A percentile compares a stretch with the other conserved stretches of the same genome.
Conservation (phyloP, 441 rosid genomes). For the Cnidoscolus chayamansa region DNA sequence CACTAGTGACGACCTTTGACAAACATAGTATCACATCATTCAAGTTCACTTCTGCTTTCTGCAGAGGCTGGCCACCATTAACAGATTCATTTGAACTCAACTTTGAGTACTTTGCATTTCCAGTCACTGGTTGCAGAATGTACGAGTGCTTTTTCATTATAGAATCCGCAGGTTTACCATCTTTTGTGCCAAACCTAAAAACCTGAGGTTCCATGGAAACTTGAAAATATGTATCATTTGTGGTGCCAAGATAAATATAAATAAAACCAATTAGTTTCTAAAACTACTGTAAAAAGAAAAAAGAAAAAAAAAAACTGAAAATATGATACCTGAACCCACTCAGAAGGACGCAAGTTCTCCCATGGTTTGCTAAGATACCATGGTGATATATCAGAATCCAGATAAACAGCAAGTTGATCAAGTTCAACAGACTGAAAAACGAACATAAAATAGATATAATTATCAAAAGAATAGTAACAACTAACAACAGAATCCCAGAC, state of each 20-base stretch:
- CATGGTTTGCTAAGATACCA: conserved; percentile 87
- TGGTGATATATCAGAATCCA: conserved; percentile 88
- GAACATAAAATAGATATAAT: conserved; percentile 9
- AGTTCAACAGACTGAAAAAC: conserved; percentile 80
- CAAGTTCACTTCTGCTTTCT: conserved; percentile 82
- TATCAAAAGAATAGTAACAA: conserved; percentile 15
- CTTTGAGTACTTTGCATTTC: conserved; percentile 82
- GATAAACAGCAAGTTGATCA: conserved; percentile 88
- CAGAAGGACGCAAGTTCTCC: conserved; percentile 83
- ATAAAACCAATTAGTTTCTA: not conserved
- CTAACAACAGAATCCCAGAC: not conserved
- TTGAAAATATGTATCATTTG: conserved; percentile 7
- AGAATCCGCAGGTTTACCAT: conserved; percentile 73
- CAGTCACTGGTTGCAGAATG: conserved; percentile 91
- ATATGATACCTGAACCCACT: conserved; percentile 86
- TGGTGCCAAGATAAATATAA: conserved; percentile 12
- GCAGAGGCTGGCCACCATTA: conserved; percentile 54
- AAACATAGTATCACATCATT: conserved; percentile 95
- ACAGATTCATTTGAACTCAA: conserved; percentile 45
- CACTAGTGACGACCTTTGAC: conserved; percentile 63
- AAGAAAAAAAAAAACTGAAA: conserved; percentile 1
- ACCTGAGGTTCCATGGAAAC: conserved; percentile 46
- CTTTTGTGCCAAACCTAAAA: conserved; percentile 80
- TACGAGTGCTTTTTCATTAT: conserved; percentile 63
- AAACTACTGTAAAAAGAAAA: not conserved